Percentiles rank a stretch among this genome's conserved stretches.
phyloP scores from a whole-genome alignment of 2,329 filamentous ascomycete species.

The Diaporthe citri region DNA sequence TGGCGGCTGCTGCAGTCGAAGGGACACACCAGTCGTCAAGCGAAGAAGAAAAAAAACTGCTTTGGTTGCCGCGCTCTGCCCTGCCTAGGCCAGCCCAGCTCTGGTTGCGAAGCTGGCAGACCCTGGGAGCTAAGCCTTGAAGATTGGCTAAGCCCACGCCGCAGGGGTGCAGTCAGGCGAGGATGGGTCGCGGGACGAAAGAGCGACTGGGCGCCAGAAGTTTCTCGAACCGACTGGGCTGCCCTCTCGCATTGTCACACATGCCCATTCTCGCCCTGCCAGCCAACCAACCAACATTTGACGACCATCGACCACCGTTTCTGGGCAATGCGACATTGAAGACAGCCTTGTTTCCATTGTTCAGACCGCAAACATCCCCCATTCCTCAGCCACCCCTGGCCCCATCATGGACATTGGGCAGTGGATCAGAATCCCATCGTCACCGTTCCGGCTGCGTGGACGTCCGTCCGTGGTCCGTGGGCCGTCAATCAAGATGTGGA shows the following conservation, averaged over 20 bases:
- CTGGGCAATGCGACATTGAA: background rate
- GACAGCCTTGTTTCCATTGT: constrained; percentile 29
- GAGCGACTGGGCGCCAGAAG: constrained; percentile 15
- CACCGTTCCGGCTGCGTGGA: constrained; percentile 4
- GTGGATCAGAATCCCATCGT: constrained; percentile 6
- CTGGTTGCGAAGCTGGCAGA: constrained; percentile 24
- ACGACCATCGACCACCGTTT: background rate
- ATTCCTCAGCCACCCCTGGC: background rate
- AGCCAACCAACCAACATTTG: background rate
- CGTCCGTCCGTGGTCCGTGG: background rate
- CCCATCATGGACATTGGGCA: constrained; percentile 3
- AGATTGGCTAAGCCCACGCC: background rate
- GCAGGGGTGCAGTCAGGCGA: background rate
- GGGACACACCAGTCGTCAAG: constrained; percentile 8
- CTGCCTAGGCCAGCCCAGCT: constrained; percentile 7
- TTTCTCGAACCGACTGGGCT: constrained; percentile 12
- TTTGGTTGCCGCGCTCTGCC: constrained; percentile 27
- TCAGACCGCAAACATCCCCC: constrained; percentile 24
- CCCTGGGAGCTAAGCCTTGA: constrained; percentile 25
- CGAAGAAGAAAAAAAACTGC: constrained; percentile 5
- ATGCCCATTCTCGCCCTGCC: background rate
- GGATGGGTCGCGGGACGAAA: background rate
- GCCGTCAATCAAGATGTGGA: background rate
- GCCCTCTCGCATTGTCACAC: background rate
- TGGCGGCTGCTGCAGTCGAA: constrained; percentile 21